Evolutionary conservation across 108 stramenopile genomes (phyloP).

Genomic region (Seminavis robusta): DNA sequence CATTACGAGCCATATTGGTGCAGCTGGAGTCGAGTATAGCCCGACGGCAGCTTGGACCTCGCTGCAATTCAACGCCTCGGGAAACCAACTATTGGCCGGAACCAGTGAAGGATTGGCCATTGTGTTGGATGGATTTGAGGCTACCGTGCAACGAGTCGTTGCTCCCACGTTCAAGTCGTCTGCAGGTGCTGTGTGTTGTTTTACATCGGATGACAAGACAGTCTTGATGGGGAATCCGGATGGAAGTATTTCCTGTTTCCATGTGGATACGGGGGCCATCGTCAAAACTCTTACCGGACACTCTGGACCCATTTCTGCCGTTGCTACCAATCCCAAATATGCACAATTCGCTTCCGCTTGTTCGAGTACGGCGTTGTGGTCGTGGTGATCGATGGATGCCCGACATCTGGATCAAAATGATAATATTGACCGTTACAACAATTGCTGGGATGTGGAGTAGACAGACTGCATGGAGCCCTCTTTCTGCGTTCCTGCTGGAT

Average conservation of each 20-base stretch:
- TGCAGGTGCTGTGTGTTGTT: conserved; percentile 48
- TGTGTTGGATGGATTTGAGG: conserved; percentile 76
- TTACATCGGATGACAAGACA: conserved; percentile 63
- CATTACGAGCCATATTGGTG: conserved; percentile 13
- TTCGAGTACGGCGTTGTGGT: conserved; percentile 69
- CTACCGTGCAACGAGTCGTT: conserved; percentile 55
- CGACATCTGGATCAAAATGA: too few relatives aligned
- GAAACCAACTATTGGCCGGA: conserved; percentile 67
- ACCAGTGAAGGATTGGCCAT: conserved; percentile 44
- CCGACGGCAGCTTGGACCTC: conserved; percentile 45
- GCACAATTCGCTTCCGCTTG: conserved; percentile 65
- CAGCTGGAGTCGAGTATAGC: conserved; percentile 19
- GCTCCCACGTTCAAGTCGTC: conserved; percentile 54
- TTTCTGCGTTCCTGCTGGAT: too few relatives aligned
- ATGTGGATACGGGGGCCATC: conserved; percentile 52
- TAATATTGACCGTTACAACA: too few relatives aligned
- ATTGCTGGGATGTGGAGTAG: too few relatives aligned
- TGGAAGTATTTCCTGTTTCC: conserved; percentile 63
- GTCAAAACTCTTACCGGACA: conserved; percentile 59
- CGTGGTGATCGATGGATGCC: too few relatives aligned
- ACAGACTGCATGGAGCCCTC: too few relatives aligned
- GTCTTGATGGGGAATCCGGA: conserved; percentile 63
- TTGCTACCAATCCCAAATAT: conserved; percentile 75
- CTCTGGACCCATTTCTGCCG: conserved; percentile 34
- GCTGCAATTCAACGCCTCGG: conserved; percentile 69